Conservation (phyloP, 257 asterid species). For the Solanum habrochaites region DNA sequence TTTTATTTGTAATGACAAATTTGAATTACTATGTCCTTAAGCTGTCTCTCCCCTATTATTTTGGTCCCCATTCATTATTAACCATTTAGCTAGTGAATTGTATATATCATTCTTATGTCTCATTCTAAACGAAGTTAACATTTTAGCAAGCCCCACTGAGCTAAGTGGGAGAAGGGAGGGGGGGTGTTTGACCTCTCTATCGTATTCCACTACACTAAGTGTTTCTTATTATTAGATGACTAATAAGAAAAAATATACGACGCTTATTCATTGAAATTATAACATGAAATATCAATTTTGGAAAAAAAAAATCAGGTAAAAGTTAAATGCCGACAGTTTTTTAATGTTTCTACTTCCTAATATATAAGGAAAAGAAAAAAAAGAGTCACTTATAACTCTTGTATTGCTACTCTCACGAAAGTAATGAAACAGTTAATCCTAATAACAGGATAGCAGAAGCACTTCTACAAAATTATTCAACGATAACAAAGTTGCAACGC, state of each 20-base stretch:
- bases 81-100: neutral
- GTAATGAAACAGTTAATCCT: neutral
- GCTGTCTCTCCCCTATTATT: constrained; percentile 9
- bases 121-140: neutral
- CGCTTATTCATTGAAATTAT: neutral
- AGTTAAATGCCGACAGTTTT: rapidly evolving
- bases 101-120: neutral
- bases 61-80: neutral
- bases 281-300: neutral
- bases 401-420: neutral
- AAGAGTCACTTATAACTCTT: neutral
- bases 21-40: constrained; percentile 9
- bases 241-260: too few species aligned
- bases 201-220: neutral
- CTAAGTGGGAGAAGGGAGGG: too few species aligned
- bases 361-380: neutral
- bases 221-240: neutral
- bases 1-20: neutral
- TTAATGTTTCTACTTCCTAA: neutral
- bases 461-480: neutral
- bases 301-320: neutral
- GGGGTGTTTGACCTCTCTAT: neutral
- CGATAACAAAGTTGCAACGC: neutral
- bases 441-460: neutral
- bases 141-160: neutral